These are phyloP conservation scores for Penicillium brevicompactum DNA, from an alignment of 2,329 filamentous ascomycete species.

Conservation along the genomic window DNA sequence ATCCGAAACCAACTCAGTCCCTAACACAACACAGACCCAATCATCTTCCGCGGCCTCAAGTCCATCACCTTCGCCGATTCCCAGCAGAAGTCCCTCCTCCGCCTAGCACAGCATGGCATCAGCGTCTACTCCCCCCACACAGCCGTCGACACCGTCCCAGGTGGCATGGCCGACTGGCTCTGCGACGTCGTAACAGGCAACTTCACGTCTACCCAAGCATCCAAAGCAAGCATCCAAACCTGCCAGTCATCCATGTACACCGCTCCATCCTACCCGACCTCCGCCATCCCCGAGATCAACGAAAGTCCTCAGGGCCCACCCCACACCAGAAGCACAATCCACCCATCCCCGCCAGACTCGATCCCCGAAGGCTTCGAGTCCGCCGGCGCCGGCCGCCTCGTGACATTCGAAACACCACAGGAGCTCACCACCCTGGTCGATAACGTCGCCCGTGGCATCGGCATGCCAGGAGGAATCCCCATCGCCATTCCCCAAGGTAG, in stretches of 20 bases:
- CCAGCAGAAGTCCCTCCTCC: slow-evolving; percentile 82
- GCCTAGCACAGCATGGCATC: slow-evolving; percentile 80
- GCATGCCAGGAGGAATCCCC: slow-evolving; percentile 66
- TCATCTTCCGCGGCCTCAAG: slow-evolving; percentile 94
- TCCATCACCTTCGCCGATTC: slow-evolving; percentile 80
- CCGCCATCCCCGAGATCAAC: slow-evolving; percentile 31
- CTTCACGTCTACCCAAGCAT: slow-evolving; percentile 17
- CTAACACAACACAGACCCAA: slow-evolving; percentile 68
- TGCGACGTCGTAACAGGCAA: slow-evolving; percentile 75
- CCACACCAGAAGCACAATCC: slow-evolving; percentile 58
- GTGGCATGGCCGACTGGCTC: slow-evolving; percentile 92
- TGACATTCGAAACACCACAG: slow-evolving; percentile 57
- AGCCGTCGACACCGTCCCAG: slow-evolving; percentile 81
- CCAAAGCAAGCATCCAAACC: slow-evolving; percentile 7
- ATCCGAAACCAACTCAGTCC: not conserved
- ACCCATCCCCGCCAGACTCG: slow-evolving; percentile 44
- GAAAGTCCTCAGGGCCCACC: slow-evolving; percentile 19
- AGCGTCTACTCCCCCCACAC: slow-evolving; percentile 97
- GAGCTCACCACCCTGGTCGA: slow-evolving; percentile 61
- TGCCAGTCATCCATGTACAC: slow-evolving; percentile 40
- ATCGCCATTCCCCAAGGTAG: slow-evolving; percentile 64
- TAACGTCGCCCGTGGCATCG: slow-evolving; percentile 63
- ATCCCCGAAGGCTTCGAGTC: slow-evolving; percentile 45
- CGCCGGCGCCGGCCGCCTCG: slow-evolving; percentile 64
- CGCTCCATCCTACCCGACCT: slow-evolving; percentile 42